Evolutionary conservation across 169 alveolate genomes (phyloP).

Genomic region (Cryptosporidium canis): DNA sequence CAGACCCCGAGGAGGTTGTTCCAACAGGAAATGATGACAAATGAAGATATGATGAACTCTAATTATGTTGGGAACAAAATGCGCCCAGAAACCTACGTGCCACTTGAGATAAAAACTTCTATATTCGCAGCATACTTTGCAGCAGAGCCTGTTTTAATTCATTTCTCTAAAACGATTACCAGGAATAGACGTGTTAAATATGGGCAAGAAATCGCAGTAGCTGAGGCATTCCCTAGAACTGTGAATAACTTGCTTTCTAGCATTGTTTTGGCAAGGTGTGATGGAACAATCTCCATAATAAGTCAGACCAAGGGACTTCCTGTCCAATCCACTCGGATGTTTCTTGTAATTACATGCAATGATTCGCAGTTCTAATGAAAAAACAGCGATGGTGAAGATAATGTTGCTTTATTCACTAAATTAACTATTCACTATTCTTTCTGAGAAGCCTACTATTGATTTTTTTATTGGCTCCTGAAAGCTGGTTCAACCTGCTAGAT

Average conservation of each 20-base stretch:
- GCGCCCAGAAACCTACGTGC: constrained; percentile 44
- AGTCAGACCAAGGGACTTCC: constrained; percentile 67
- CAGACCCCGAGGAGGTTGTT: not conserved
- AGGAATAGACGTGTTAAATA: constrained; percentile 63
- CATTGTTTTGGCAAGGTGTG: constrained; percentile 61
- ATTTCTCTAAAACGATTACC: constrained; percentile 50
- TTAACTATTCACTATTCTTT: not conserved
- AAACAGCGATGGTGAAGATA: too few species aligned
- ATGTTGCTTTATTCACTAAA: too few species aligned
- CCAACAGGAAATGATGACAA: not conserved
- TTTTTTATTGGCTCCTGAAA: not conserved
- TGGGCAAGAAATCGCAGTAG: constrained; percentile 68
- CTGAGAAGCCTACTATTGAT: not conserved
- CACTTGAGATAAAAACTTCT: constrained; percentile 47
- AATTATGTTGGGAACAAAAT: not conserved
- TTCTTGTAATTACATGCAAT: constrained; percentile 67
- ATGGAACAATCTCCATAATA: constrained; percentile 65
- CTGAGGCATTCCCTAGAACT: constrained; percentile 37
- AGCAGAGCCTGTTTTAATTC: constrained; percentile 50
- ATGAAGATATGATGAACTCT: not conserved
- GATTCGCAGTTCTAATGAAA: constrained; percentile 7
- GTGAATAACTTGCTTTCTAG: constrained; percentile 7
- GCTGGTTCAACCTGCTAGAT: not conserved
- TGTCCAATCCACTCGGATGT: constrained; percentile 54
- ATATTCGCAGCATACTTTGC: constrained; percentile 70